These are phyloP conservation scores for Talaromyces verruculosus DNA, from an alignment of 2,329 filamentous ascomycete species.

Conservation along the genomic window DNA sequence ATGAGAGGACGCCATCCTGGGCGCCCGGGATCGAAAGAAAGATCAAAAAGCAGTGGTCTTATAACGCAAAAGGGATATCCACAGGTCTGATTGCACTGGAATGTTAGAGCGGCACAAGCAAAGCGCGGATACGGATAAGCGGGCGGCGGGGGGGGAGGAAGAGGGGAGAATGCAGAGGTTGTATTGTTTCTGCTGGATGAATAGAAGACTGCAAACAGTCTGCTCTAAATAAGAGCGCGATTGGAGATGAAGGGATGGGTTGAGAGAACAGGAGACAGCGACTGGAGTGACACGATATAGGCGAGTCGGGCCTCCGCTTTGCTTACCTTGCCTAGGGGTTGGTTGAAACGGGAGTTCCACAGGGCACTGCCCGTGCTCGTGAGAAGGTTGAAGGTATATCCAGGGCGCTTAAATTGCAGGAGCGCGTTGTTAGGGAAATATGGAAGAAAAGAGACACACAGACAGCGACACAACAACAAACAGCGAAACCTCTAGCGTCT, in stretches of 20 bases:
- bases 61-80: conserved; percentile 3
- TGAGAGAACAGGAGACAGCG: not conserved
- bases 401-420: conserved; percentile 15
- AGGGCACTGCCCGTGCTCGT: conserved; percentile 18
- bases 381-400: conserved; percentile 20
- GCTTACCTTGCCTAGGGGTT: conserved; percentile 17
- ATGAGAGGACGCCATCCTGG: conserved; percentile 34
- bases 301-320: not conserved
- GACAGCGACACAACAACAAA: not conserved
- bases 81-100: conserved; percentile 17
- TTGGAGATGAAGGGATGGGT: not conserved
- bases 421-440: not conserved
- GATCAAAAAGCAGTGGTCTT: conserved; percentile 3
- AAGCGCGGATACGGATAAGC: conserved; percentile 11
- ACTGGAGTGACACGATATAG: not conserved
- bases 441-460: not conserved
- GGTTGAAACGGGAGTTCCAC: conserved; percentile 19
- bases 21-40: conserved; percentile 11
- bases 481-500: conserved; percentile 1
- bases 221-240: not conserved
- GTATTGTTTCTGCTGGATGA: not conserved
- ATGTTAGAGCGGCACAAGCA: conserved; percentile 10
- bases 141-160: conserved; percentile 4
- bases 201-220: not conserved
- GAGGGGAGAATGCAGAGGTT: not conserved